These are phyloP conservation scores for Closterium sp. DNA, from an alignment of 139 green algal genomes.

Conservation along the genomic window DNA sequence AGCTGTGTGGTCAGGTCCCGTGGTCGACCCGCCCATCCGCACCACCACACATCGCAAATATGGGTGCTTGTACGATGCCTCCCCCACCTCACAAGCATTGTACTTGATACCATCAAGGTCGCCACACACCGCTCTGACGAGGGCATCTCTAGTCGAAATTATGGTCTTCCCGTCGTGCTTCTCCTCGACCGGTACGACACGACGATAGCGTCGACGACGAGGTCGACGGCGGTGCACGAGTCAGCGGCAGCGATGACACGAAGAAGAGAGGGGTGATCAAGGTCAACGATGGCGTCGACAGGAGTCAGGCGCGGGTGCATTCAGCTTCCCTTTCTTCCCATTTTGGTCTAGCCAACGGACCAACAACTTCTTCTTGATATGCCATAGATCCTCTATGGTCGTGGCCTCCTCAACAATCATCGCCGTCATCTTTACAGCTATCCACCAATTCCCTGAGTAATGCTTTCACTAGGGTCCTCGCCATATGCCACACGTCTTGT, in stretches of 20 bases:
- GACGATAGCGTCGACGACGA: no score
- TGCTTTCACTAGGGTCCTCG: not conserved
- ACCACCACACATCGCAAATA: not conserved
- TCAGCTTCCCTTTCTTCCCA: not conserved
- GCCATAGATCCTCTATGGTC: not conserved
- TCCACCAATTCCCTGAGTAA: not conserved
- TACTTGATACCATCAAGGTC: not conserved
- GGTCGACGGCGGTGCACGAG: no score
- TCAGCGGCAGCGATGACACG: no score
- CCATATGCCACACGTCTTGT: not conserved
- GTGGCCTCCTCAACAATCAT: not conserved
- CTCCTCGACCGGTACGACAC: no score
- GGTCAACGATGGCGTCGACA: no score
- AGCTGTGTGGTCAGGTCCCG: not conserved
- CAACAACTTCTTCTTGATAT: not conserved
- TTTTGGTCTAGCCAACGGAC: not conserved
- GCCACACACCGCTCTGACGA: not conserved
- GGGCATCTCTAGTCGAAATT: not conserved
- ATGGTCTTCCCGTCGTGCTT: no score
- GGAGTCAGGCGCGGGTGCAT: no score
- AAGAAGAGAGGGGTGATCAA: no score
- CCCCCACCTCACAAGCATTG: not conserved
- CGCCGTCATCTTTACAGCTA: not conserved
- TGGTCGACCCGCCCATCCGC: not conserved
- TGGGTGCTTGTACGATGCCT: not conserved